These are phyloP conservation scores for Raffaelea arxii DNA, from an alignment of 2,329 filamentous ascomycete genomes.

Conservation along the genomic window DNA sequence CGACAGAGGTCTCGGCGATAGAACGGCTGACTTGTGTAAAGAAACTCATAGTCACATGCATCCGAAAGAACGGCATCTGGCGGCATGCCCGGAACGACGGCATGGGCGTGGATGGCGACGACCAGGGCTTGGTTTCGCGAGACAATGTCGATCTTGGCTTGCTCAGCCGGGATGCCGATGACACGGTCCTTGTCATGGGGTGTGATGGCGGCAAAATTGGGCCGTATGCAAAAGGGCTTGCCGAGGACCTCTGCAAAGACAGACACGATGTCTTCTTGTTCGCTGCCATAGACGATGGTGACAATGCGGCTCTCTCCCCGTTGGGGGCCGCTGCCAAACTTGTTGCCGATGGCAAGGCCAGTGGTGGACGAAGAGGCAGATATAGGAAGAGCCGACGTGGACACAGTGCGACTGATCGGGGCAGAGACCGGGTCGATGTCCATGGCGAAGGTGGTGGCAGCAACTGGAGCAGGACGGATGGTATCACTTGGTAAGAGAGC, in stretches of 20 bases:
- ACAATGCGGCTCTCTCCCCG: slow-evolving; percentile 49
- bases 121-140: slow-evolving; percentile 48
- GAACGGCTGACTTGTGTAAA: slow-evolving; percentile 66
- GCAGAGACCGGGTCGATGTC: slow-evolving; percentile 20
- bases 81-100: slow-evolving; percentile 59
- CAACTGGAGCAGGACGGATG: slow-evolving; percentile 3
- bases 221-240: slow-evolving; percentile 55
- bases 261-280: slow-evolving; percentile 64
- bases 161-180: slow-evolving; percentile 51
- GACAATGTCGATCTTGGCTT: slow-evolving; percentile 48
- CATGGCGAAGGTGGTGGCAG: slow-evolving; percentile 20
- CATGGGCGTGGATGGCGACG: slow-evolving; percentile 67
- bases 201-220: slow-evolving; percentile 43
- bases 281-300: slow-evolving; percentile 59
- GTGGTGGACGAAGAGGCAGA: background rate
- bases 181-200: slow-evolving; percentile 52
- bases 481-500: too few relatives aligned
- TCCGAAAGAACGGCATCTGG: slow-evolving; percentile 57
- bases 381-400: background rate
- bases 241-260: slow-evolving; percentile 72
- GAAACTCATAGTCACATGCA: slow-evolving; percentile 74
- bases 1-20: slow-evolving; percentile 67
- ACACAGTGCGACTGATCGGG: background rate
- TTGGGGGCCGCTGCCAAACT: slow-evolving; percentile 35
- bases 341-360: slow-evolving; percentile 24